phyloP scores from a whole-genome alignment of 352 stramenopile genomes.

The Pythium aristosporum region DNA sequence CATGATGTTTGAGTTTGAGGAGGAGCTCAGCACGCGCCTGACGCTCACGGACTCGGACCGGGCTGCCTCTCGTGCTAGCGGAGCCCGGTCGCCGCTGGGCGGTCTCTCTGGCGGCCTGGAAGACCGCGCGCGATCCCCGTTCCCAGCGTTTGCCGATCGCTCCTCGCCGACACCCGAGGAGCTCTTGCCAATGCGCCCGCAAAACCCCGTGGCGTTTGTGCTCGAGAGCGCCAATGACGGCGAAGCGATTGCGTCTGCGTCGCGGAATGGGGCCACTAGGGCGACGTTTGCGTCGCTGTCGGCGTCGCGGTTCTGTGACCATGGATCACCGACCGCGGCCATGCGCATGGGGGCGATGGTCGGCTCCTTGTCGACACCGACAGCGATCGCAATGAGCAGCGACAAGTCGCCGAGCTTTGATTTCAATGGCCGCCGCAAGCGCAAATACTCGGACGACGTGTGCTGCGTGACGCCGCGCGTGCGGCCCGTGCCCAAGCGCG shows the following conservation, averaged over 20 bases:
- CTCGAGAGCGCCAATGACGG: conserved; percentile 24
- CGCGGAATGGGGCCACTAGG: too few species aligned
- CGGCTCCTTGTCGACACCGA: conserved; percentile 1
- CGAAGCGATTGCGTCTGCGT: neutral
- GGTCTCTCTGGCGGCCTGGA: neutral
- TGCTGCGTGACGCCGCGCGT: conserved; percentile 34
- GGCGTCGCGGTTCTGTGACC: conserved; percentile 20
- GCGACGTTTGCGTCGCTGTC: conserved; percentile 21
- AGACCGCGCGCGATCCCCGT: neutral
- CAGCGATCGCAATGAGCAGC: neutral
- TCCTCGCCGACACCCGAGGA: neutral
- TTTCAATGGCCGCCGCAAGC: conserved; percentile 51
- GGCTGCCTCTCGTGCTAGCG: neutral
- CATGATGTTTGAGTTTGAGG: conserved; percentile 74
- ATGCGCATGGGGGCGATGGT: conserved; percentile 14
- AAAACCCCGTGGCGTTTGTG: conserved; percentile 45
- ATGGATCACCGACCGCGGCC: conserved; percentile 11
- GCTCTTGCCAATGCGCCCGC: conserved; percentile 24
- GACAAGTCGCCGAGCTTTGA: conserved; percentile 27
- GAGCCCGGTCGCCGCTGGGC: neutral
- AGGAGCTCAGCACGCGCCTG: conserved; percentile 26
- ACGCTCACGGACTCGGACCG: conserved; percentile 13
- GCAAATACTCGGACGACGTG: conserved; percentile 44
- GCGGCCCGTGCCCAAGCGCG: conserved; percentile 52
- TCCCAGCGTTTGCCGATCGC: neutral